These are phyloP conservation scores for Suillus subaureus DNA, from an alignment of 768 basidiomycete species.

Conservation along the genomic window DNA sequence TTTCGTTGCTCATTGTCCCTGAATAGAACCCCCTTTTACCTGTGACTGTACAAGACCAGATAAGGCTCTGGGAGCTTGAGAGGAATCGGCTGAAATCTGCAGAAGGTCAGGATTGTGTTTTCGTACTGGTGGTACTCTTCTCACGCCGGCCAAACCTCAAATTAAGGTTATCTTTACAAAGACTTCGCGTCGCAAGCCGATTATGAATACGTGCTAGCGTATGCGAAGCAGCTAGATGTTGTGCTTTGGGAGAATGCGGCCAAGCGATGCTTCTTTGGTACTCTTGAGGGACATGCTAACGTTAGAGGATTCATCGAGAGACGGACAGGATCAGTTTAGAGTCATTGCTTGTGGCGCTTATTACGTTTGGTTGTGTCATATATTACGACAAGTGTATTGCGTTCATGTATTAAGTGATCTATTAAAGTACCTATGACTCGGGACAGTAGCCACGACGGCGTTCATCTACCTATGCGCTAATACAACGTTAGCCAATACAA, in stretches of 20 bases:
- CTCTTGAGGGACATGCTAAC: constrained; percentile 73
- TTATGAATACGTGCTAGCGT: constrained; percentile 84
- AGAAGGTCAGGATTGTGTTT: constrained; percentile 61
- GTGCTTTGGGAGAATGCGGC: constrained; percentile 80
- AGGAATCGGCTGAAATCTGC: constrained; percentile 85
- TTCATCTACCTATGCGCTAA: background rate
- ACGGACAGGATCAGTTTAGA: constrained; percentile 47
- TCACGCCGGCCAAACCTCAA: constrained; percentile 9
- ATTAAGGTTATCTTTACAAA: constrained; percentile 82
- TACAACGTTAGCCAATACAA: background rate
- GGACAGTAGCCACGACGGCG: background rate
- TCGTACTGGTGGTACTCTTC: constrained; percentile 13
- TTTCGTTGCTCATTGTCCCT: constrained; percentile 16
- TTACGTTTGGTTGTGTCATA: background rate
- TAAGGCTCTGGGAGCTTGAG: constrained; percentile 96
- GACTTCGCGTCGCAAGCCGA: constrained; percentile 85
- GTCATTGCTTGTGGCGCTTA: background rate
- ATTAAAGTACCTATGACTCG: background rate
- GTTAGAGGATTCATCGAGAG: constrained; percentile 82
- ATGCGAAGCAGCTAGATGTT: constrained; percentile 80
- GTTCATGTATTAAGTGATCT: constrained; percentile 10
- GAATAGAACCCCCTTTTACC: constrained; percentile 87
- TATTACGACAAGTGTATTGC: background rate
- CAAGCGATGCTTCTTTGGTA: constrained; percentile 84
- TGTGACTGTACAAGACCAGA: constrained; percentile 97